phyloP scores from a whole-genome alignment of 257 asterid species.

The Fraxinus anomala region DNA sequence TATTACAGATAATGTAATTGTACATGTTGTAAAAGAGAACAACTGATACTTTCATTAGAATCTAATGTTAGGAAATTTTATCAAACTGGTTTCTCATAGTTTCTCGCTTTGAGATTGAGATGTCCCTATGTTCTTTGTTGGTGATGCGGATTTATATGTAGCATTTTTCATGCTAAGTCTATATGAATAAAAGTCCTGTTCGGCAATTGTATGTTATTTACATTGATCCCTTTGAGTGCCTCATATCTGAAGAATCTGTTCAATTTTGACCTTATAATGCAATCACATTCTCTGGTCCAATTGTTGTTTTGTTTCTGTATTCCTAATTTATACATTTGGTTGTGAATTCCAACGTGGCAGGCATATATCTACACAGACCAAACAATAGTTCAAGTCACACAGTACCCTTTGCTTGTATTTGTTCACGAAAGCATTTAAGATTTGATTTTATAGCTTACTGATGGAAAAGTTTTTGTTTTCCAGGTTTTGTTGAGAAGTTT shows the following conservation, averaged over 20 bases:
- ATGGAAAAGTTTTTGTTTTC: not conserved
- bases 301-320: too few species aligned
- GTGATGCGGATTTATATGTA: not conserved
- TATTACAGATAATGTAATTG: not conserved
- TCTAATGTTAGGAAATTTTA: not conserved
- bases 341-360: too few species aligned
- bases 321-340: too few species aligned
- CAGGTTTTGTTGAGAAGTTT: too few species aligned
- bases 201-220: not conserved
- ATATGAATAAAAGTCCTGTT: not conserved
- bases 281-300: too few species aligned
- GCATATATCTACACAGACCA: too few species aligned
- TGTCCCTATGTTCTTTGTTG: too few species aligned
- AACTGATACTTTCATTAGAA: not conserved
- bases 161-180: not conserved
- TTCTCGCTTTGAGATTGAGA: not conserved
- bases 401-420: not conserved
- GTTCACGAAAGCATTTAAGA: not conserved
- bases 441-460: not conserved
- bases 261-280: too few species aligned
- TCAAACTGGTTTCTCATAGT: not conserved
- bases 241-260: too few species aligned
- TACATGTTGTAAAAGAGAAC: not conserved
- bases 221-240: not conserved
- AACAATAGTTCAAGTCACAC: too few species aligned